phyloP scores from a whole-genome alignment of 345 rosid species.

The Eucalyptus pauciflora region DNA sequence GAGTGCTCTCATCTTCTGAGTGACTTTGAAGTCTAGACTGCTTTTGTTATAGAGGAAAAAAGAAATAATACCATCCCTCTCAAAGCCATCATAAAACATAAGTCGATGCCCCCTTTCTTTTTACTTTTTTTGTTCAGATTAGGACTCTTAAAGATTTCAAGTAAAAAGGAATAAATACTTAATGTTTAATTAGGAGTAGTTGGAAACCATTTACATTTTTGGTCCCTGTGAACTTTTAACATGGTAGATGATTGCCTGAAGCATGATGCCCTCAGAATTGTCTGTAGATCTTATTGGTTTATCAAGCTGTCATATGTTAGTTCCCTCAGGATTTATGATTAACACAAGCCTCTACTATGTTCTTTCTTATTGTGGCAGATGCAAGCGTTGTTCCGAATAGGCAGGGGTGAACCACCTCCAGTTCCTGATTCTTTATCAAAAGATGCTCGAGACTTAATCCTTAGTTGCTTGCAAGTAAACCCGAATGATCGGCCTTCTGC shows the following conservation, averaged over 20 bases:
- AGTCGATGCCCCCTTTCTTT: background rate
- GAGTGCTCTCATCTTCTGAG: background rate
- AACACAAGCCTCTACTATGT: background rate
- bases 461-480: conserved; percentile 1
- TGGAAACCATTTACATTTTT: background rate
- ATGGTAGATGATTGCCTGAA: background rate
- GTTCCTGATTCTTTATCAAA: background rate
- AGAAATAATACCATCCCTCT: background rate
- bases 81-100: background rate
- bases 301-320: background rate
- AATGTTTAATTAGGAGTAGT: background rate
- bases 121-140: background rate
- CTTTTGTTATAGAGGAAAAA: background rate
- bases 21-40: background rate
- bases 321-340: background rate
- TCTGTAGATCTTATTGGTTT: background rate
- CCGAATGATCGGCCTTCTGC: background rate
- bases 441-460: conserved; percentile 1
- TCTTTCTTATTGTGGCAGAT: background rate
- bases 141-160: background rate
- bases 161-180: background rate
- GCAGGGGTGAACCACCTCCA: background rate
- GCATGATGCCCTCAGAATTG: background rate
- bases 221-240: background rate
- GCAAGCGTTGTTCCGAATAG: conserved; percentile 1